Base-by-base conservation (phyloP, 805 yeast genomes). In the Pichia occidentalis region DNA sequence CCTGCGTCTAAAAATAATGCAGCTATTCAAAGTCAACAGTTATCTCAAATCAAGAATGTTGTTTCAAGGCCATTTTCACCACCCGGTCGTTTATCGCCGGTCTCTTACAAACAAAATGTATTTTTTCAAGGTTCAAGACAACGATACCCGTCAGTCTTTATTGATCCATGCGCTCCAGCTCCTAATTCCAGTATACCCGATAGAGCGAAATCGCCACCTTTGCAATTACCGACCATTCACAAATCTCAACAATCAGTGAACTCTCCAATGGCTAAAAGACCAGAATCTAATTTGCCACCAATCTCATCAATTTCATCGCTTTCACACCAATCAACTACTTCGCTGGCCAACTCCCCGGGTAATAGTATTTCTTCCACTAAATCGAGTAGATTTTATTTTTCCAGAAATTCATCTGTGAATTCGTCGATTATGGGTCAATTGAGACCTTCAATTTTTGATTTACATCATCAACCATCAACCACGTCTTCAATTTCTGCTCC, bases 91-190 rank as follows among this genome's bases (percentile, higher is more conserved):
- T 16, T 26, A 13, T 37, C 44, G 10, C 36, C 43, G n/a, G 39
- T 41, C 41, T 34, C 59, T 47, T 40, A 32, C 36, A 30, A 49
- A 51, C 24, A 52, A 47, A 41, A 41, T 28, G 53, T 53, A 18
- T 49, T 54, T 4, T 54, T 51, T 27, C 57, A 48, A 34, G 47
- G 56, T 7, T 45, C 57, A 18, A 56, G 70, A 36, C 68, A 60
- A 24, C 52, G 77, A 44, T 60, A 65, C 39, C 75, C 75, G 4
- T 70, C 75, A 9, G 56, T 71, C 26, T 60, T 68, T 24, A 56
- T 61, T 37, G 78, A 72, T 45, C 78, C 78, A 1, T 58, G 71
- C 39, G 71, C 73, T 2, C 67, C 72, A 1, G 63, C 51, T 3
- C 68, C 70, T 11, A 30, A 14, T 10, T 37, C 35, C 14, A 12